These are phyloP conservation scores for Amphicarpaea edgeworthii DNA, from an alignment of 306 rosid genomes.

Conservation along the genomic window DNA sequence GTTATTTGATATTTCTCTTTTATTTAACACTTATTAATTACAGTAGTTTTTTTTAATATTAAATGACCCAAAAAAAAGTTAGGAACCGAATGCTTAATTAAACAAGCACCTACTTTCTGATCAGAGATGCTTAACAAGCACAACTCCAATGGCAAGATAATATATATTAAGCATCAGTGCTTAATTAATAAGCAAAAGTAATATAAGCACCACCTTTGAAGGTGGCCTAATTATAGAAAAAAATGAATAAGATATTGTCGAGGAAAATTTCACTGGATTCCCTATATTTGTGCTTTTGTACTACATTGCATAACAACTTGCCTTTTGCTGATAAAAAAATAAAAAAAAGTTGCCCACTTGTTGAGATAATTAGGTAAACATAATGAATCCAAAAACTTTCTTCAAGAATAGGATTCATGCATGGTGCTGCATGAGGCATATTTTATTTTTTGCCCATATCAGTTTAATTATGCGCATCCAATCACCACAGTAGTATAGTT, in stretches of 20 bases:
- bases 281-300: background rate
- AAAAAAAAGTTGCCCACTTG: conserved; percentile 29
- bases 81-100: too few species aligned
- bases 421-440: conserved; percentile 34
- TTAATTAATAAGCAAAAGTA: too few species aligned
- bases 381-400: conserved; percentile 34
- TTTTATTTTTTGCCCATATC: conserved; percentile 26
- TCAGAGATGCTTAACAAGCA: too few species aligned
- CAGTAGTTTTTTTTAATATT: too few species aligned
- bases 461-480: background rate
- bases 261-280: conserved; percentile 43
- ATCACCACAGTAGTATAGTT: conserved; percentile 8
- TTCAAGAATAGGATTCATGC: conserved; percentile 55
- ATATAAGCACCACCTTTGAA: too few species aligned
- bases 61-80: too few species aligned
- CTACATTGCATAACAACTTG: conserved; percentile 4
- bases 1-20: too few species aligned
- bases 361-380: conserved; percentile 34
- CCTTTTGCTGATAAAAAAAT: too few species aligned
- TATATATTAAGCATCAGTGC: too few species aligned
- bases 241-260: conserved; percentile 32
- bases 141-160: too few species aligned
- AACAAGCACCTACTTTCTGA: too few species aligned
- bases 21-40: too few species aligned
- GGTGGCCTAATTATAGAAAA: background rate